Base-by-base conservation (phyloP, 768 basidiomycete genomes). In the Mycena metata region DNA sequence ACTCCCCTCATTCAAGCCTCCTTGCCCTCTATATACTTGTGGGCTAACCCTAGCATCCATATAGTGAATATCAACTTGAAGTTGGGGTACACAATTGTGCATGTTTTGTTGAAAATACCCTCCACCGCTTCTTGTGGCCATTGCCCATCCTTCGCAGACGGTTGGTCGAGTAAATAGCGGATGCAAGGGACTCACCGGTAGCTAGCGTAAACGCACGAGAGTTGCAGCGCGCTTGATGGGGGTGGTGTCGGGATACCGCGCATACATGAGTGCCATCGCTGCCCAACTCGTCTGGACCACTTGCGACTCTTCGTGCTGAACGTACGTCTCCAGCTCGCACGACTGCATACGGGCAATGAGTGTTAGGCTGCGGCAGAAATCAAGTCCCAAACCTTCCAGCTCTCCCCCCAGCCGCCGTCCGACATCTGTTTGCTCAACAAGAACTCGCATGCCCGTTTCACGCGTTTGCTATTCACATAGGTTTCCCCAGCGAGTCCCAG, bases 381-480 rank as follows among this genome's bases (percentile, higher is more conserved):
- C 35, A n/a, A 47, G 10, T 30, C 16, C 52, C 85, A 54, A 49
- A 95, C 97, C 90, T 94, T 91, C 80, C 95, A 98, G 71, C 95
- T 98, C 81, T 99, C 97, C 19, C 97, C 97, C 96, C 98, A 99
- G 0, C 97, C 97, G n/a, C 97, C 97, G 75, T 99, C 97, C 8
- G 81, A 82, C 75, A 91, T 88, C 77, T 98, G 97, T 76, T 95
- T 95, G 26, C 83, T 76, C 50, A 96, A 73, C 35, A 99, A 79
- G 79, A 97, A 98, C 23, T 91, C 85, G 74, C 97, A 99, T 4
- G 96, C 96, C 47, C 85, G 83, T 62, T 85, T 85, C 30, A 90
- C 90, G 46, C 83, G 76, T 24, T 81, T 74, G 66, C 94, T 96
- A 35, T 88, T 98, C 43, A 79, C 83, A 74, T 95, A 96, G 12